Conservation (phyloP, 2,329 filamentous ascomycete genomes). For the Fusarium stilboides region DNA sequence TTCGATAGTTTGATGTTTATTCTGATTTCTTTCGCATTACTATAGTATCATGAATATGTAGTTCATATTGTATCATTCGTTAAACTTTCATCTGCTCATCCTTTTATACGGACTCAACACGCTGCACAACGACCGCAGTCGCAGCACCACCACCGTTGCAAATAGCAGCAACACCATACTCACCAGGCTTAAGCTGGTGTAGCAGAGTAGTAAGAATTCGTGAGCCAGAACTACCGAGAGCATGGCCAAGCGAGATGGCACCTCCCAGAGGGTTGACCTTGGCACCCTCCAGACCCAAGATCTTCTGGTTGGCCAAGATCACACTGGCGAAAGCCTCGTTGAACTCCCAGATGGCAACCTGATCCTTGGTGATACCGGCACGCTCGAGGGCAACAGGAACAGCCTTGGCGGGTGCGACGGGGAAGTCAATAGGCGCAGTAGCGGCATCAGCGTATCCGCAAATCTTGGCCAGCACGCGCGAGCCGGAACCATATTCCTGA, state of each 20-base stretch:
- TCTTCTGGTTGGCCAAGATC: conserved; percentile 95
- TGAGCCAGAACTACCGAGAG: conserved; percentile 92
- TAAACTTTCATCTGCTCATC: background rate
- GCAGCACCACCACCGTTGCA: conserved; percentile 97
- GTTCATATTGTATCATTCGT: background rate
- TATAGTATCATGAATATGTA: background rate
- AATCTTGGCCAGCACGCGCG: conserved; percentile 88
- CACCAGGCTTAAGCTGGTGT: conserved; percentile 90
- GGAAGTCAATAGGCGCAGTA: conserved; percentile 93
- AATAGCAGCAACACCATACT: conserved; percentile 96
- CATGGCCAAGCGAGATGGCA: conserved; percentile 92
- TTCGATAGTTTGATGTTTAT: background rate
- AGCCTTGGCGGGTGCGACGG: conserved; percentile 90
- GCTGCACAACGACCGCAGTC: conserved; percentile 91
- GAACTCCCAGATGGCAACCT: conserved; percentile 97
- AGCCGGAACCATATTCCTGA: conserved; percentile 82
- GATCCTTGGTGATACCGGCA: conserved; percentile 90
- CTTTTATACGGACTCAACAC: conserved; percentile 72
- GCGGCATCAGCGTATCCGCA: conserved; percentile 91
- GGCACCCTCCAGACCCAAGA: conserved; percentile 83
- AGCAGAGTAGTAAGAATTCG: conserved; percentile 91
- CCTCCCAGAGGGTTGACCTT: conserved; percentile 91
- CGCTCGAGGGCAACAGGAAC: conserved; percentile 91
- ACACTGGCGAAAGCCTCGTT: conserved; percentile 98
- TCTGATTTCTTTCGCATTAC: conserved; percentile 5